Conservation (phyloP, 108 stramenopile genomes). For the Cyclotella baltica region DNA sequence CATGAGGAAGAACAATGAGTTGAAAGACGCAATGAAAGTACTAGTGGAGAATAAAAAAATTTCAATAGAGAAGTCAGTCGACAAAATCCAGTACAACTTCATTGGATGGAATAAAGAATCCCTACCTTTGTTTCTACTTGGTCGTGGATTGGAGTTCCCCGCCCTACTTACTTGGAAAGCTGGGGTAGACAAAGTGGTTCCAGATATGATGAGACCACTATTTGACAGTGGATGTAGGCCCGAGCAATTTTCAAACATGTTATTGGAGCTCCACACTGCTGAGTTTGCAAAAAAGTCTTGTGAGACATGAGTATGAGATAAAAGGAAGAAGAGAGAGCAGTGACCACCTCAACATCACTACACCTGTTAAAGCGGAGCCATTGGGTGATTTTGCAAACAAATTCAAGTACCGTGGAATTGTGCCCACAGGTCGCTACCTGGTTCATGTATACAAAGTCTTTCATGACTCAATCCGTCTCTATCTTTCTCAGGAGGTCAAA, state of each 20-base stretch:
- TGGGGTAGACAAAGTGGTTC: conserved; percentile 33
- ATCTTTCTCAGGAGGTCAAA: conserved; percentile 37
- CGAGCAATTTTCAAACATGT: conserved; percentile 22
- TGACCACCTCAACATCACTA: not conserved
- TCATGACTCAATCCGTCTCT: conserved; percentile 11
- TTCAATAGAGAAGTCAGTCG: too few relatives aligned
- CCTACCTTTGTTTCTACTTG: conserved; percentile 33
- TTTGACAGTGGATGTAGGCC: conserved; percentile 35
- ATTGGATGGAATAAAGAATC: conserved; percentile 27
- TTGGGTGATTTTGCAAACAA: conserved; percentile 14
- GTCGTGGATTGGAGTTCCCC: too few relatives aligned
- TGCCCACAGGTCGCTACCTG: conserved; percentile 38
- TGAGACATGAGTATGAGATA: conserved; percentile 23
- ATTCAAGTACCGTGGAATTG: conserved; percentile 24
- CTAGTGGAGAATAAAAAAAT: not conserved
- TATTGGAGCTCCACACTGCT: conserved; percentile 38
- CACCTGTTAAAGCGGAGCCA: not conserved
- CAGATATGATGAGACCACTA: conserved; percentile 39
- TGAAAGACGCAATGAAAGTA: not conserved
- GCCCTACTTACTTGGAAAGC: conserved; percentile 37
- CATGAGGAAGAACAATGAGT: not conserved
- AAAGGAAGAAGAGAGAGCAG: not conserved
- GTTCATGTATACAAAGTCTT: conserved; percentile 22
- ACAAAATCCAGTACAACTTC: too few relatives aligned
- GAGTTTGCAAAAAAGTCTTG: not conserved